Conservation (phyloP, 2,329 filamentous ascomycete species). For the Fusarium transvaalense region DNA sequence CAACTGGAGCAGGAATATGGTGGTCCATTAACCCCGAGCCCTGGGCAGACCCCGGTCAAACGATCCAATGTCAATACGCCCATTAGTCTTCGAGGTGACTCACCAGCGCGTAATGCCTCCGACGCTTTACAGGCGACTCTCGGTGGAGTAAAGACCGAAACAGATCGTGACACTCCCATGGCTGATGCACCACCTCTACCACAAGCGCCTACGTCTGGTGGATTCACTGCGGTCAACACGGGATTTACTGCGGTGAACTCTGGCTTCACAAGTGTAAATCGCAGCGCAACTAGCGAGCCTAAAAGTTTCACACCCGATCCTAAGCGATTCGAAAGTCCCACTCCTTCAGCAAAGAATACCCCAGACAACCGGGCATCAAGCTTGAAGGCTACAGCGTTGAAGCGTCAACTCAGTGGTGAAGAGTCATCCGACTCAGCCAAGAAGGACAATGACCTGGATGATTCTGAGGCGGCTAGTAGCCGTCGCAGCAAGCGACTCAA, state of each 20-base stretch:
- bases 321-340: conserved; percentile 72
- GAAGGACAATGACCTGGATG: conserved; percentile 66
- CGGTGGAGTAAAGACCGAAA: conserved; percentile 60
- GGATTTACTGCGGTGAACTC: conserved; percentile 79
- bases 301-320: conserved; percentile 73
- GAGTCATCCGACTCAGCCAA: conserved; percentile 61
- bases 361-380: conserved; percentile 72
- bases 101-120: conserved; percentile 71
- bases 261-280: conserved; percentile 76
- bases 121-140: conserved; percentile 65
- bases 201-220: conserved; percentile 57
- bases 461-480: conserved; percentile 72
- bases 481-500: conserved; percentile 93
- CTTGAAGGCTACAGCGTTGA: conserved; percentile 72
- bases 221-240: conserved; percentile 58
- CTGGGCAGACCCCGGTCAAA: conserved; percentile 77
- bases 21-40: conserved; percentile 85
- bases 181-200: conserved; percentile 57
- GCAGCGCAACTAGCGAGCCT: conserved; percentile 57
- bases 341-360: conserved; percentile 72
- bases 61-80: conserved; percentile 71
- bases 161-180: conserved; percentile 63
- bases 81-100: conserved; percentile 70
- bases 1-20: conserved; percentile 94
- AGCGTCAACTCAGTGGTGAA: conserved; percentile 79